Evolutionary conservation across 768 basidiomycete genomes (phyloP).

Genomic region (Kwoniella shandongensis): DNA sequence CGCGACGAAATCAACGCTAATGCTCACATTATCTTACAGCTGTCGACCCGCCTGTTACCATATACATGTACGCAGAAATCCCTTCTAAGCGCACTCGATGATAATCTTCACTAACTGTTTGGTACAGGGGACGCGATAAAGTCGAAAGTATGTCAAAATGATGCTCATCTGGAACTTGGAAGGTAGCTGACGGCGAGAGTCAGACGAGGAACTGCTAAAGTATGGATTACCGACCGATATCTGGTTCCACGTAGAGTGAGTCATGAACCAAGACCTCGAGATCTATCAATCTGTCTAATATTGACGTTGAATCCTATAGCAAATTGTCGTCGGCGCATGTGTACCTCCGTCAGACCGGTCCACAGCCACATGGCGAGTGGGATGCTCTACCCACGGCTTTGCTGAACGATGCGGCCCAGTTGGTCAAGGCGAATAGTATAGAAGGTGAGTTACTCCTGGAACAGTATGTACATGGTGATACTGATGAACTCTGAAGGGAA

Average conservation of each 20-base stretch:
- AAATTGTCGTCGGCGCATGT: constrained; percentile 90
- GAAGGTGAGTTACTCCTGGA: constrained; percentile 67
- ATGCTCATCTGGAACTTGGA: background rate
- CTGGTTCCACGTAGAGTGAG: constrained; percentile 82
- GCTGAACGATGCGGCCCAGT: constrained; percentile 81
- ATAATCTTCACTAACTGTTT: too few species aligned
- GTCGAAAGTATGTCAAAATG: constrained; percentile 67
- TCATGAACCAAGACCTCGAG: constrained; percentile 2
- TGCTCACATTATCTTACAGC: constrained; percentile 54
- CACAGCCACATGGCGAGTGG: constrained; percentile 66
- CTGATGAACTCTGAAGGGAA: constrained; percentile 63
- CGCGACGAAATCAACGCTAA: constrained; percentile 3
- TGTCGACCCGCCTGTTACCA: constrained; percentile 63
- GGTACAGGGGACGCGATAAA: constrained; percentile 81
- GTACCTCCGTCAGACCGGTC: constrained; percentile 81
- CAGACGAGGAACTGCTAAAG: constrained; percentile 93
- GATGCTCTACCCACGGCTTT: constrained; percentile 79
- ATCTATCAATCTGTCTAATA: background rate
- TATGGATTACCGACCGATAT: constrained; percentile 61
- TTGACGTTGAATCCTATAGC: constrained; percentile 6
- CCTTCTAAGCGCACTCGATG: too few species aligned
- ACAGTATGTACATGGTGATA: background rate
- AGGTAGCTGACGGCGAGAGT: background rate
- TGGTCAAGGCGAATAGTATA: constrained; percentile 97
- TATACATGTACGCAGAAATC: constrained; percentile 74